These are phyloP conservation scores for Cladosporium sp. DNA, from an alignment of 2,329 filamentous ascomycete species.

Conservation along the genomic window DNA sequence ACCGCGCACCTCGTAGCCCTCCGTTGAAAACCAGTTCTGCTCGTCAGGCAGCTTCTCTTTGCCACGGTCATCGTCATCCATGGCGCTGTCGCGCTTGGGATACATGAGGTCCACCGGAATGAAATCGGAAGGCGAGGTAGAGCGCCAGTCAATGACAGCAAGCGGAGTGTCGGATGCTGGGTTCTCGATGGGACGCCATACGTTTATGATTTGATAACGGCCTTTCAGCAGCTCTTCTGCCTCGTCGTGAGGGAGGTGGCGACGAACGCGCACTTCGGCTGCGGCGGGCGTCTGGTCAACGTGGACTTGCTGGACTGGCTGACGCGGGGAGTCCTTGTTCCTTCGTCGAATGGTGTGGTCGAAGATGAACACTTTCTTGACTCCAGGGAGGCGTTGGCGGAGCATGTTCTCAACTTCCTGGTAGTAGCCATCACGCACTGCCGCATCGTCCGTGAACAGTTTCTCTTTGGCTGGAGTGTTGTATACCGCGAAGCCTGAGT, in stretches of 20 bases:
- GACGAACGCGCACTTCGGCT: constrained; percentile 56
- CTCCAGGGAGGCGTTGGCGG: constrained; percentile 48
- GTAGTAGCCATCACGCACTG: constrained; percentile 58
- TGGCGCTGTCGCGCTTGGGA: constrained; percentile 42
- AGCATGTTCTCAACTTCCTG: constrained; percentile 57
- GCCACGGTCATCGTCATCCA: constrained; percentile 51
- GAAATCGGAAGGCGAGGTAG: constrained; percentile 55
- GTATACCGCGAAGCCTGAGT: constrained; percentile 56
- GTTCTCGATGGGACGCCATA: constrained; percentile 63
- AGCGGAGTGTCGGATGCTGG: constrained; percentile 65
- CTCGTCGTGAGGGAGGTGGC: constrained; percentile 55
- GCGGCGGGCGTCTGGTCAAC: constrained; percentile 67
- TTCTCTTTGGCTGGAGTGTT: constrained; percentile 51
- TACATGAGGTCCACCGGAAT: constrained; percentile 61
- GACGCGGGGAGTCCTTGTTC: constrained; percentile 51
- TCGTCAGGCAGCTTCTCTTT: constrained; percentile 55
- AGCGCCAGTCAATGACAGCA: constrained; percentile 63
- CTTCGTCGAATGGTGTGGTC: constrained; percentile 66
- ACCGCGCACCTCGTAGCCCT: constrained; percentile 59
- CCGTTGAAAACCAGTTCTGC: constrained; percentile 43
- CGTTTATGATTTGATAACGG: constrained; percentile 65
- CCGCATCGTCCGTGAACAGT: constrained; percentile 52
- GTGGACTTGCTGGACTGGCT: constrained; percentile 66
- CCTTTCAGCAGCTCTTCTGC: constrained; percentile 54
- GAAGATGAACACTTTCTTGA: constrained; percentile 64